Conservation (phyloP, 805 yeast species). For the Candida andamanensis region DNA sequence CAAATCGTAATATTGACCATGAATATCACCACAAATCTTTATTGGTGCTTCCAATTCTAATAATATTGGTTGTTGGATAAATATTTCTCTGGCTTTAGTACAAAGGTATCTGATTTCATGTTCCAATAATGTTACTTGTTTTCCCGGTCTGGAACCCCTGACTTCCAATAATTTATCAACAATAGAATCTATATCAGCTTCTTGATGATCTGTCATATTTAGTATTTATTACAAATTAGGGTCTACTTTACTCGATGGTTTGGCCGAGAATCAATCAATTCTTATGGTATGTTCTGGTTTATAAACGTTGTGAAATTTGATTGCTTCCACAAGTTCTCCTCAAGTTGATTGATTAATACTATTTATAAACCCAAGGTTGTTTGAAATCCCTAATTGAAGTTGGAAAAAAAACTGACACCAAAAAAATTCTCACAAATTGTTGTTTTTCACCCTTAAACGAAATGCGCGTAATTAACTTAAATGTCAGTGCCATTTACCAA, state of each 20-base stretch:
- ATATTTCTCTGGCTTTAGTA: constrained; percentile 96
- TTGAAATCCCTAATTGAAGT: too few relatives aligned
- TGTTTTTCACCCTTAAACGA: background rate
- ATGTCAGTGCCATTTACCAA: constrained; percentile 23
- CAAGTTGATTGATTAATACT: too few relatives aligned
- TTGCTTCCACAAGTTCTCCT: too few relatives aligned
- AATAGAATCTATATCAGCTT: constrained; percentile 94
- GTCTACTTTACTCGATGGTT: background rate
- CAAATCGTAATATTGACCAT: constrained; percentile 96
- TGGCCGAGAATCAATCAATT: too few relatives aligned
- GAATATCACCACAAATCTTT: constrained; percentile 96
- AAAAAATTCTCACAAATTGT: background rate
- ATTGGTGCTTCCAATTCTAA: constrained; percentile 97
- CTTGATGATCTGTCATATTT: constrained; percentile 31
- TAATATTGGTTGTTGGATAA: constrained; percentile 94
- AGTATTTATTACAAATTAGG: background rate
- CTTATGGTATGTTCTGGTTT: too few relatives aligned
- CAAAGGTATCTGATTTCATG: constrained; percentile 92
- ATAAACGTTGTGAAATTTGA: too few relatives aligned
- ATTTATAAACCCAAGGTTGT: too few relatives aligned
- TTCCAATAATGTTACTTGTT: constrained; percentile 90
- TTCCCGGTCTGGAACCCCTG: constrained; percentile 97
- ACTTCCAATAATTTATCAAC: constrained; percentile 96
- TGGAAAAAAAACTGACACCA: background rate
- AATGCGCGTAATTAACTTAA: background rate